Base-by-base conservation (phyloP, 2,329 filamentous ascomycete species). In the Exophiala xenobiotica region DNA sequence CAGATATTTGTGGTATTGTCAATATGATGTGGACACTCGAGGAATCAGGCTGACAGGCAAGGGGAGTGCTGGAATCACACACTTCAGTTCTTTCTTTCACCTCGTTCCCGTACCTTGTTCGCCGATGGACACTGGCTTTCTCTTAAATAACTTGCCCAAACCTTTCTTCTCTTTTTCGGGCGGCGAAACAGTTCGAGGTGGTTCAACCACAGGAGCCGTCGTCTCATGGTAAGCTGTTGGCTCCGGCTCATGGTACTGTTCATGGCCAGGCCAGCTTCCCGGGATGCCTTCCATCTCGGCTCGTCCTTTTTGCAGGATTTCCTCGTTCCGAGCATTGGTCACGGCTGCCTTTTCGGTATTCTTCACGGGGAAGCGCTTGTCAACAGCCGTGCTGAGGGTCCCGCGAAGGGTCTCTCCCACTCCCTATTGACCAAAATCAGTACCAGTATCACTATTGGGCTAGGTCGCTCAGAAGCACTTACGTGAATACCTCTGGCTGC, bases 331-430 rank as follows among this genome's bases (percentile, higher is more conserved):
- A 16, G 55, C 54, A 24, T 58, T 51, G 18, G 41, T 37, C 3
- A 37, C 45, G 9, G 59, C 57, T 5, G 59, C 57, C 24, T 61
- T 61, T 14, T 60, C 50, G 4, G 54, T 33, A 31, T 60, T 57
- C 29, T 58, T 56, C 14, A 45, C 41, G 11, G 57, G 57, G 38
- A 56, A 61, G 11, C 49, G 49, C 2, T 48, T 43, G 47, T 62
- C 59, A 22, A 60, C 52, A 6, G 52, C 48, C n/a, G 42, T 52
- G 31, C 53, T 60, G 9, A 61, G 42, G 3, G 58, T 61, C 20
- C 60, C 60, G 11, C 60, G 53, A 12, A 61, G 48, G n/a, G 60
- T 62, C 37, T 62, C 60, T 6, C 58, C 60, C 3, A 61, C 57
- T 5, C 59, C 59, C 59, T 61, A 20, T 24, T 11, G 12, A 6